phyloP scores from a whole-genome alignment of 2,329 filamentous ascomycete species.

The Cladophialophora exuberans region DNA sequence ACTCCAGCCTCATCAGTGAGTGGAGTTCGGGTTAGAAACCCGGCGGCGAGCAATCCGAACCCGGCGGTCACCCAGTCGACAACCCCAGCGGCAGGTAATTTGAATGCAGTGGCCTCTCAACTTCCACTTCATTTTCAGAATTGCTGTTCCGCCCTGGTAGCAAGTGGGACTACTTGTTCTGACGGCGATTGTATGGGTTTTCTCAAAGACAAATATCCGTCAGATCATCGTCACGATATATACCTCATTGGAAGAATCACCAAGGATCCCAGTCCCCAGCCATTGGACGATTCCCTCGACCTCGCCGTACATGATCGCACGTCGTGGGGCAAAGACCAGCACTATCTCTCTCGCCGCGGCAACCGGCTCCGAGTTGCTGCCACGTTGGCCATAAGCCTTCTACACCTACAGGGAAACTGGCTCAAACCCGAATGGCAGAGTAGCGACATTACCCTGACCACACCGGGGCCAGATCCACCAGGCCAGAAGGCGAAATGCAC shows the following conservation, averaged over 20 bases:
- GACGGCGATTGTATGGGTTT: neutral
- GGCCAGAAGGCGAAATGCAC: neutral
- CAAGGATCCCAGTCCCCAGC: neutral
- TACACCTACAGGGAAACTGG: constrained; percentile 17
- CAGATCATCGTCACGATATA: neutral
- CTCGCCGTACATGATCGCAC: neutral
- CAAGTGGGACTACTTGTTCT: neutral
- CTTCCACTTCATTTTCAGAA: too few relatives aligned
- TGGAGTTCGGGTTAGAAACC: too few relatives aligned
- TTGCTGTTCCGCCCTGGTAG: neutral
- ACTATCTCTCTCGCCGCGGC: neutral
- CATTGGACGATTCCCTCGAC: neutral
- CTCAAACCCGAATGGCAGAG: constrained; percentile 2
- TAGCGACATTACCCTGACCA: constrained; percentile 11
- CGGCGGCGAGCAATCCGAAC: too few relatives aligned
- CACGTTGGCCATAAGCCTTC: constrained; percentile 9
- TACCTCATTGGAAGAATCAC: neutral
- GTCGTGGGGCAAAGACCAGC: neutral
- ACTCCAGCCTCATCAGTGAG: too few relatives aligned
- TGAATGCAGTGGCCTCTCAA: too few relatives aligned
- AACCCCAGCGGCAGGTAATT: too few relatives aligned
- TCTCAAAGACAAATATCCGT: neutral
- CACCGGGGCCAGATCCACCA: too few relatives aligned
- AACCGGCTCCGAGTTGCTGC: constrained; percentile 10
- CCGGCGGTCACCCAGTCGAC: too few relatives aligned